Evolutionary conservation across 139 green algal genomes (phyloP).

Genomic region (Gonium pectorale): DNA sequence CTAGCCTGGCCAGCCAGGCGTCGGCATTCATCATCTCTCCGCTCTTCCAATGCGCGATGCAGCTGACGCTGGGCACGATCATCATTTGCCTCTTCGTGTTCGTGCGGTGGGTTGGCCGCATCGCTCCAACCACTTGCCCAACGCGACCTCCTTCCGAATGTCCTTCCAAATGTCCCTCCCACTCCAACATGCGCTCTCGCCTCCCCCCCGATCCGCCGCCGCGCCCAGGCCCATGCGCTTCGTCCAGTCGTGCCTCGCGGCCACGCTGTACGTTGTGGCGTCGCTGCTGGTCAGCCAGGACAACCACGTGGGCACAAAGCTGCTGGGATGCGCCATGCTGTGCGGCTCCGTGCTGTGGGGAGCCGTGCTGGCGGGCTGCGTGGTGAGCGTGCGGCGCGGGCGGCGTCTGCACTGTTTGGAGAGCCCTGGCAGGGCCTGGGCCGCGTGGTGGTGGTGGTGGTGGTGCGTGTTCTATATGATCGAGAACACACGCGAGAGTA

Average conservation of each 20-base stretch:
- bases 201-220: no score
- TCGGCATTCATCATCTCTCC: background rate
- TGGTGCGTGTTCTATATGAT: no score
- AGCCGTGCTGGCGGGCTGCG: background rate
- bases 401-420: no score
- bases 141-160: no score
- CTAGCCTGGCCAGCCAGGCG: no score
- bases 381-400: no score
- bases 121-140: no score
- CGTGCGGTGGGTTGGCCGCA: slow-evolving; percentile 10
- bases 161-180: no score
- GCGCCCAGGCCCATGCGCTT: slow-evolving; percentile 8
- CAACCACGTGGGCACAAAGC: slow-evolving; percentile 15
- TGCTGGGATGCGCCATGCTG: slow-evolving; percentile 41
- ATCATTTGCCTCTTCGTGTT: slow-evolving; percentile 39
- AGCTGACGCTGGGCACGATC: slow-evolving; percentile 21
- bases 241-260: background rate
- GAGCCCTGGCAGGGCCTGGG: no score
- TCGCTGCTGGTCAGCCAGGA: slow-evolving; percentile 19
- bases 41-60: slow-evolving; percentile 1
- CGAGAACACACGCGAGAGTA: no score
- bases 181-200: no score
- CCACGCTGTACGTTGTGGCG: slow-evolving; percentile 32
- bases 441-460: no score
- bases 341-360: slow-evolving; percentile 5